A percentile compares a stretch with the other conserved stretches of the same genome.
phyloP scores from a whole-genome alignment of 1,284 basidiomycete species.

The Ceratobasidium papillatum region DNA sequence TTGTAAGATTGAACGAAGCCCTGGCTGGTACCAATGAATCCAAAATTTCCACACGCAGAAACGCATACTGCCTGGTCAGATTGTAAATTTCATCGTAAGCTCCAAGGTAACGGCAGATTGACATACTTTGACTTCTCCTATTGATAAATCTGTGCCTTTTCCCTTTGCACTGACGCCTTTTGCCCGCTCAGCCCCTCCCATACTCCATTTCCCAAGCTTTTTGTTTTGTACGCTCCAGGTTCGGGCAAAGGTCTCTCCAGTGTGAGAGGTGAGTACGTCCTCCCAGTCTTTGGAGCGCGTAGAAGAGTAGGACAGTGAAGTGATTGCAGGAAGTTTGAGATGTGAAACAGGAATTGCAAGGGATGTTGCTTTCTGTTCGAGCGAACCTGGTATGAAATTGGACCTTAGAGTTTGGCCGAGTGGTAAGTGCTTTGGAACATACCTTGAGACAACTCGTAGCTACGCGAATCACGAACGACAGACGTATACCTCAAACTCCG shows the following conservation, averaged over 20 bases:
- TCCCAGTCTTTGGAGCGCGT: conserved; percentile 96
- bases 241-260: conserved; percentile 79
- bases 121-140: conserved; percentile 71
- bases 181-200: conserved; percentile 51
- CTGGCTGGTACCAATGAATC: conserved; percentile 80
- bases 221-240: conserved; percentile 90
- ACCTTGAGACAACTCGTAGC: conserved; percentile 96
- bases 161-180: conserved; percentile 40
- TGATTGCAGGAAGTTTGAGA: conserved; percentile 83
- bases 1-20: conserved; percentile 91
- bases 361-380: conserved; percentile 84
- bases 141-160: conserved; percentile 48
- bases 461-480: conserved; percentile 92
- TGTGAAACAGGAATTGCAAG: conserved; percentile 81
- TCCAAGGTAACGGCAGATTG: conserved; percentile 19
- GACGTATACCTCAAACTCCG: conserved; percentile 89
- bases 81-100: not conserved
- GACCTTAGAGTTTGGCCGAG: not conserved
- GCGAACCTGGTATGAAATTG: conserved; percentile 63
- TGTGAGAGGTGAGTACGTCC: conserved; percentile 90
- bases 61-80: conserved; percentile 79
- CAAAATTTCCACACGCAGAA: conserved; percentile 96
- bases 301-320: conserved; percentile 79
- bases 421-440: conserved; percentile 34
- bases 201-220: conserved; percentile 70